Percentiles rank a stretch among this genome's conserved stretches.
Conservation (phyloP, 2,329 filamentous ascomycete species). For the Fusarium sp. region DNA sequence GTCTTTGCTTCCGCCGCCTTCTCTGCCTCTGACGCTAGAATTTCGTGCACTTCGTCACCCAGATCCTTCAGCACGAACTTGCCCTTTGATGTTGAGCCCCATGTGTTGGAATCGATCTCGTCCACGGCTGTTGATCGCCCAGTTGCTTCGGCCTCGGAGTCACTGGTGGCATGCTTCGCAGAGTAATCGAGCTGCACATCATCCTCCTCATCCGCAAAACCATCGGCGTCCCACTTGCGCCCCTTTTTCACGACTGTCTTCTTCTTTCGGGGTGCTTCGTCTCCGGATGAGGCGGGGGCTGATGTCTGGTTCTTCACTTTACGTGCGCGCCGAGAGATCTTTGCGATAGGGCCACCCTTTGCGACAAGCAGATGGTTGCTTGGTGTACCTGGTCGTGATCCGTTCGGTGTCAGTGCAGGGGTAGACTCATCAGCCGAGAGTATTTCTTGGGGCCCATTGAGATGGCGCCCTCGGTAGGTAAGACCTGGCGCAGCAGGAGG, state of each 20-base stretch:
- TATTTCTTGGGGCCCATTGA: constrained; percentile 54
- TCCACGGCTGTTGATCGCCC: constrained; percentile 74
- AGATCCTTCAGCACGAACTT: constrained; percentile 95
- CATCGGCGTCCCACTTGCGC: constrained; percentile 92
- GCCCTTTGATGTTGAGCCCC: constrained; percentile 89
- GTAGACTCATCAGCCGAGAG: constrained; percentile 74
- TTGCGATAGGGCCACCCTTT: constrained; percentile 80
- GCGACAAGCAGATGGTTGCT: constrained; percentile 74
- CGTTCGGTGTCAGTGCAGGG: constrained; percentile 77
- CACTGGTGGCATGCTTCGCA: constrained; percentile 67
- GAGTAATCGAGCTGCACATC: constrained; percentile 91
- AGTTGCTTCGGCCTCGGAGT: constrained; percentile 64
- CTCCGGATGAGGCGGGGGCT: constrained; percentile 81
- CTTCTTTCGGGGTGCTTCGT: constrained; percentile 76
- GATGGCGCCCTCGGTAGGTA: constrained; percentile 56
- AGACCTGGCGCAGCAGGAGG: constrained; percentile 55
- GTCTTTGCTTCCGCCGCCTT: constrained; percentile 63
- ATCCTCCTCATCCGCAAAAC: constrained; percentile 86
- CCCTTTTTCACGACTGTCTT: constrained; percentile 90
- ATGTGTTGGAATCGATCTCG: constrained; percentile 81
- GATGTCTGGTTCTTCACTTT: constrained; percentile 76
- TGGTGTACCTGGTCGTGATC: constrained; percentile 84
- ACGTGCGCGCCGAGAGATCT: constrained; percentile 84
- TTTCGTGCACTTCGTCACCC: constrained; percentile 92
- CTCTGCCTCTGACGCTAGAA: constrained; percentile 81